Evolutionary conservation across 2,329 filamentous ascomycete species (phyloP).

Genomic region (Sclerotinia spermophila): DNA sequence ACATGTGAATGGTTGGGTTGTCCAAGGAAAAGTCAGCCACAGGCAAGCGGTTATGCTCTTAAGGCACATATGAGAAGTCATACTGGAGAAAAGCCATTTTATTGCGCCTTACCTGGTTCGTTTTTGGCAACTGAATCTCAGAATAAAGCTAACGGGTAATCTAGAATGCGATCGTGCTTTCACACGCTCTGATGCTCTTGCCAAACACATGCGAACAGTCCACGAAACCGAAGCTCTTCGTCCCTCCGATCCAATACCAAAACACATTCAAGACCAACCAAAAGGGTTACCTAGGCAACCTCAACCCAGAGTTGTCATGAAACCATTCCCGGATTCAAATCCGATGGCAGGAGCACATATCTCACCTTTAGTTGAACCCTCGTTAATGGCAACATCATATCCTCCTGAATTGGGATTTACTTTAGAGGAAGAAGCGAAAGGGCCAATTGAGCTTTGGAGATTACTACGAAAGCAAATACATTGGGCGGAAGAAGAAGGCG

Average conservation of each 20-base stretch:
- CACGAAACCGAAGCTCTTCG: slow-evolving; percentile 93
- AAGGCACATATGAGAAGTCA: slow-evolving; percentile 98
- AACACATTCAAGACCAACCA: slow-evolving; percentile 54
- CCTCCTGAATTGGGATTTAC: slow-evolving; percentile 56
- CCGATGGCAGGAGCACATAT: slow-evolving; percentile 43
- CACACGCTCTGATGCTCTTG: slow-evolving; percentile 89
- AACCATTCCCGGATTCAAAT: slow-evolving; percentile 53
- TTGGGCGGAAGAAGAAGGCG: slow-evolving; percentile 67
- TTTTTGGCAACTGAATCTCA: not conserved
- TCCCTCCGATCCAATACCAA: slow-evolving; percentile 71
- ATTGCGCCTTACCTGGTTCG: slow-evolving; percentile 88
- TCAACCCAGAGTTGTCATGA: slow-evolving; percentile 61
- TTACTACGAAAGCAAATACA: slow-evolving; percentile 60
- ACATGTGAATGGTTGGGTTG: slow-evolving; percentile 98
- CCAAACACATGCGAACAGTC: slow-evolving; percentile 98
- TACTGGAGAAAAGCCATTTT: slow-evolving; percentile 97
- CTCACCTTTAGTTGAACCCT: slow-evolving; percentile 36
- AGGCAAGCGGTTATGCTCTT: slow-evolving; percentile 92
- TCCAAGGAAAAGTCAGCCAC: slow-evolving; percentile 78
- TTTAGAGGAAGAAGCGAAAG: slow-evolving; percentile 57
- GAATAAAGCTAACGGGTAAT: not conserved
- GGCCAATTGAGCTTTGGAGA: slow-evolving; percentile 64
- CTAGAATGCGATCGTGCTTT: slow-evolving; percentile 96
- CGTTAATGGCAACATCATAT: slow-evolving; percentile 38
- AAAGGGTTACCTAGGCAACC: slow-evolving; percentile 36